Evolutionary conservation across 176 grass and related monocot genomes (phyloP).

Genomic region (Tuctoria greenei): DNA sequence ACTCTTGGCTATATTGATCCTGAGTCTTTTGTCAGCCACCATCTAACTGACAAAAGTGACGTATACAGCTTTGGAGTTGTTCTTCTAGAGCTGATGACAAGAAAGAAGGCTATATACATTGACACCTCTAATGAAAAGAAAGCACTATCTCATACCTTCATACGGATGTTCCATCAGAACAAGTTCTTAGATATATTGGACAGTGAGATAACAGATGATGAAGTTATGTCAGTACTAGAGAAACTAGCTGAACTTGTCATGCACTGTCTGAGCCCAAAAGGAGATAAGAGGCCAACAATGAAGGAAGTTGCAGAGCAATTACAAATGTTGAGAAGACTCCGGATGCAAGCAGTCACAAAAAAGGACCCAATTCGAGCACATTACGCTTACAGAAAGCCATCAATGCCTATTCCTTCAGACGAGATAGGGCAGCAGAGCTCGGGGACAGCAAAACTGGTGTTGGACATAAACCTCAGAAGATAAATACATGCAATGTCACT

Average conservation of each 20-base stretch:
- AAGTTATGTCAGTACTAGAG: slow-evolving; percentile 11
- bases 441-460: slow-evolving; percentile 18
- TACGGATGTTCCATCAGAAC: slow-evolving; percentile 19
- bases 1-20: slow-evolving; percentile 71
- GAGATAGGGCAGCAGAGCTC: neutral
- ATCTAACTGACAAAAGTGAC: slow-evolving; percentile 74
- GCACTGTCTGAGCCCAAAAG: neutral
- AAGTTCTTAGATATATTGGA: slow-evolving; percentile 22
- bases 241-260: slow-evolving; percentile 17
- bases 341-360: neutral
- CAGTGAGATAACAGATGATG: slow-evolving; percentile 18
- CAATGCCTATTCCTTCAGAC: neutral
- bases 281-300: slow-evolving; percentile 29
- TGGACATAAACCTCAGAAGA: slow-evolving; percentile 9
- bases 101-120: slow-evolving; percentile 53
- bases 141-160: neutral
- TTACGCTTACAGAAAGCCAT: neutral
- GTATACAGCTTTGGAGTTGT: slow-evolving; percentile 73
- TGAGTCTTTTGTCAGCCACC: slow-evolving; percentile 59
- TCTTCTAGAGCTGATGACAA: slow-evolving; percentile 65
- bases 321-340: slow-evolving; percentile 27
- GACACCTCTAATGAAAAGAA: slow-evolving; percentile 29
- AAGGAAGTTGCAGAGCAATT: slow-evolving; percentile 27
- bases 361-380: neutral
- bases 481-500: neutral